Conservation (phyloP, 2,329 filamentous ascomycete species). For the Diaporthe ilicicola region DNA sequence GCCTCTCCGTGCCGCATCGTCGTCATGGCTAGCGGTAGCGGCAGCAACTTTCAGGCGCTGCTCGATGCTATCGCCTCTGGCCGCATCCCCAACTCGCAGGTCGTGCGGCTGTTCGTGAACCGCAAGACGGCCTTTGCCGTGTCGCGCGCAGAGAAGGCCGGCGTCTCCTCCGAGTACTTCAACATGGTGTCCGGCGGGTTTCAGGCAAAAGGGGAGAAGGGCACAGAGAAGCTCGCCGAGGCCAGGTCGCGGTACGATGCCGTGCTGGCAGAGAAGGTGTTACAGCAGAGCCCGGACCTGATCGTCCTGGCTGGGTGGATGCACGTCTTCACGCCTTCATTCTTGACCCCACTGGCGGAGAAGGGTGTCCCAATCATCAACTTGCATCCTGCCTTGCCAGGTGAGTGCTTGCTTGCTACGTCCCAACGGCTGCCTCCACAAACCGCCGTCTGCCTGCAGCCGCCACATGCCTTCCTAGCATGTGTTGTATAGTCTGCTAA, state of each 20-base stretch:
- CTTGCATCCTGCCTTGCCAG: slow-evolving; percentile 78
- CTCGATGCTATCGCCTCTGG: slow-evolving; percentile 55
- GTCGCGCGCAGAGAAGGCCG: slow-evolving; percentile 52
- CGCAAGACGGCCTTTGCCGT: slow-evolving; percentile 56
- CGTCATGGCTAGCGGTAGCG: slow-evolving; percentile 77
- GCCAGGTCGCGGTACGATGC: slow-evolving; percentile 77
- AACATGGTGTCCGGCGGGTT: slow-evolving; percentile 80
- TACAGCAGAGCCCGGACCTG: slow-evolving; percentile 72
- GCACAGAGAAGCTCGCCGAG: slow-evolving; percentile 60
- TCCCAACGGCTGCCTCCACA: neutral
- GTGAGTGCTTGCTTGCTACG: slow-evolving; percentile 48
- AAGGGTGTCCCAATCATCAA: slow-evolving; percentile 79
- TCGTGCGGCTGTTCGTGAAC: slow-evolving; percentile 59
- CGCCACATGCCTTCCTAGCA: neutral
- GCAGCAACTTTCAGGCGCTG: slow-evolving; percentile 82
- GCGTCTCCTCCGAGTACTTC: slow-evolving; percentile 81
- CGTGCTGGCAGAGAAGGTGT: slow-evolving; percentile 74
- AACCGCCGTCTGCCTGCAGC: too few species aligned
- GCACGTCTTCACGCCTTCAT: slow-evolving; percentile 78
- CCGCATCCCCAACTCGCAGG: slow-evolving; percentile 50
- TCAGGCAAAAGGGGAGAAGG: slow-evolving; percentile 64
- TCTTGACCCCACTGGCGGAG: slow-evolving; percentile 72
- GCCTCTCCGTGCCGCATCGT: slow-evolving; percentile 59
- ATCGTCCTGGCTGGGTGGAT: slow-evolving; percentile 89
- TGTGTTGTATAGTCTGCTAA: neutral